Conservation (phyloP, 768 basidiomycete species). For the Rhizopogon sp. region DNA sequence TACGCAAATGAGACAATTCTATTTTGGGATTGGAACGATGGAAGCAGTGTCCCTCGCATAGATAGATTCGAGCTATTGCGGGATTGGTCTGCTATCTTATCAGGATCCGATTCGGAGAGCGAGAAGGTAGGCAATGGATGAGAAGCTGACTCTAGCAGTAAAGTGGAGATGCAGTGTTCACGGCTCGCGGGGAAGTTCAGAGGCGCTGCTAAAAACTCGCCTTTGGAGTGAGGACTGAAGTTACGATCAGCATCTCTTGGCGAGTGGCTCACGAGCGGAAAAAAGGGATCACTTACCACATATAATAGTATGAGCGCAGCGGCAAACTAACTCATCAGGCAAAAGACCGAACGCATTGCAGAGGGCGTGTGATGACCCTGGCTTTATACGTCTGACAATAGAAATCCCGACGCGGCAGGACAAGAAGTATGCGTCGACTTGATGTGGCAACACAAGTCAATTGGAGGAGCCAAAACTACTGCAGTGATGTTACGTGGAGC, state of each 20-base stretch:
- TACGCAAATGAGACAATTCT: not conserved
- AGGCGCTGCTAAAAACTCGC: not conserved
- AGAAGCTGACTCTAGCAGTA: too few relatives aligned
- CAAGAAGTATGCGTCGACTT: not conserved
- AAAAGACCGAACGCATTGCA: slow-evolving; percentile 1
- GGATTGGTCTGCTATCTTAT: not conserved
- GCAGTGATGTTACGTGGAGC: not conserved
- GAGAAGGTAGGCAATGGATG: not conserved
- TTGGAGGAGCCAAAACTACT: not conserved
- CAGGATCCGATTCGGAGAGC: not conserved
- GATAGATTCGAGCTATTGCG: not conserved
- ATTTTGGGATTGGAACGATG: not conserved
- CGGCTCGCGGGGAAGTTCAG: not conserved
- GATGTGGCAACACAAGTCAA: not conserved
- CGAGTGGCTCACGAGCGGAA: not conserved
- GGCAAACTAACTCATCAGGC: not conserved
- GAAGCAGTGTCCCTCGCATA: not conserved
- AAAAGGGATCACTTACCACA: slow-evolving; percentile 1
- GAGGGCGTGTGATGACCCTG: slow-evolving; percentile 1
- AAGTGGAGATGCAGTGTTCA: not conserved
- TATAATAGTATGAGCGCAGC: not conserved
- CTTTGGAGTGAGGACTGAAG: not conserved
- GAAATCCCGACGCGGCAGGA: not conserved
- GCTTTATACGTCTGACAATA: not conserved
- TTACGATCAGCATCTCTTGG: not conserved